Percentiles rank a stretch among this genome's conserved stretches.
Evolutionary conservation across 345 rosid genomes (phyloP).

Genomic region (Aurinia saxatilis): DNA sequence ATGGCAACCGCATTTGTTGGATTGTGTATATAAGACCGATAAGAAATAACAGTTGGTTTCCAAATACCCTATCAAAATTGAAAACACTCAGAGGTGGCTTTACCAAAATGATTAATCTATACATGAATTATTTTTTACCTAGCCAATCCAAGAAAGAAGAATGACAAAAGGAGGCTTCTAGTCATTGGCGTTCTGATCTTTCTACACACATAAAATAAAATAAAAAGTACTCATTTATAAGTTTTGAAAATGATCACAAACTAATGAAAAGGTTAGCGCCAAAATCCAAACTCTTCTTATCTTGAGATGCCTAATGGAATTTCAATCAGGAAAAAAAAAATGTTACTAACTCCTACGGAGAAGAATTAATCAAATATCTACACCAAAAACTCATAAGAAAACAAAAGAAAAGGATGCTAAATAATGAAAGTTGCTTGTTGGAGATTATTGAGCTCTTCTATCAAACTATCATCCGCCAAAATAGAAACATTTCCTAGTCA

Average conservation of each 20-base stretch:
- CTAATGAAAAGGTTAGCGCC: too few species aligned
- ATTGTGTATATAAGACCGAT: constrained; percentile 94
- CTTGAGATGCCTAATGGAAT: too few species aligned
- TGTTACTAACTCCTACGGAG: too few species aligned
- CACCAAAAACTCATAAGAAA: too few species aligned
- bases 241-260: not conserved
- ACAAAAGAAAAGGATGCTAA: too few species aligned
- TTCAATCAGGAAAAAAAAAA: too few species aligned
- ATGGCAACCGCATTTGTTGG: constrained; percentile 97
- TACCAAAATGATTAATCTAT: constrained; percentile 3
- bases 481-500: too few species aligned
- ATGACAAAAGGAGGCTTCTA: constrained; percentile 52
- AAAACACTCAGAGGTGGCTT: not conserved
- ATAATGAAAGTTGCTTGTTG: too few species aligned
- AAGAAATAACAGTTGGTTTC: constrained; percentile 93
- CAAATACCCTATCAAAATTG: constrained; percentile 67
- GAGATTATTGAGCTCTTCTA: too few species aligned
- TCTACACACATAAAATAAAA: constrained; percentile 38
- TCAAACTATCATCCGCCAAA: too few species aligned
- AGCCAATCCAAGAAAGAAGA: constrained; percentile 81
- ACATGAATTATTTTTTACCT: constrained; percentile 47
- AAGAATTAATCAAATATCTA: too few species aligned
- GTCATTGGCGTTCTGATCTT: constrained; percentile 70
- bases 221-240: not conserved
- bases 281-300: too few species aligned